These are phyloP conservation scores for Populus pruinosa DNA, from an alignment of 345 rosid species.

Conservation along the genomic window DNA sequence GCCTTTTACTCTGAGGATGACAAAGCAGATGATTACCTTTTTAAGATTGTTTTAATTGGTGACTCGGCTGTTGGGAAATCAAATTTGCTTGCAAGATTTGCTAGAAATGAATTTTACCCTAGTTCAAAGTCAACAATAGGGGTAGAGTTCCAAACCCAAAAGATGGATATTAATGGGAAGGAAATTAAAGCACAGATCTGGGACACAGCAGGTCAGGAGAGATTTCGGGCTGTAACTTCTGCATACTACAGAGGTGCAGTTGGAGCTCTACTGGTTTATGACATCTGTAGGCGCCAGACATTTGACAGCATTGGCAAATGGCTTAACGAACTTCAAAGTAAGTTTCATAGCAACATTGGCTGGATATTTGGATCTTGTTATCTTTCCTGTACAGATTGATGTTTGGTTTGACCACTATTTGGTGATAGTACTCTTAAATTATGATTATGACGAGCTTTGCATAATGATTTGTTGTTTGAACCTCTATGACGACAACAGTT, in stretches of 20 bases:
- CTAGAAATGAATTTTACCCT: constrained; percentile 89
- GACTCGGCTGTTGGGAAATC: constrained; percentile 99
- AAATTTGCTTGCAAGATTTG: constrained; percentile 95
- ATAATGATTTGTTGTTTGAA: background rate
- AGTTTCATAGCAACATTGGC: constrained; percentile 21
- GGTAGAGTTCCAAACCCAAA: constrained; percentile 97
- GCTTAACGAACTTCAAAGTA: constrained; percentile 98
- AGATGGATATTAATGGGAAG: constrained; percentile 80
- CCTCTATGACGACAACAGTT: background rate
- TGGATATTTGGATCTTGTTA: background rate
- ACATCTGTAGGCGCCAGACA: constrained; percentile 86
- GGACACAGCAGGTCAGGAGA: constrained; percentile 99
- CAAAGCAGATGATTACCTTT: constrained; percentile 87
- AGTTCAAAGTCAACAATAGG: constrained; percentile 96
- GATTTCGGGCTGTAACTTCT: constrained; percentile 95
- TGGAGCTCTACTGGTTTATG: constrained; percentile 94
- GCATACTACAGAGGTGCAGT: constrained; percentile 98
- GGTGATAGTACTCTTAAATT: background rate
- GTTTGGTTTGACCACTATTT: background rate
- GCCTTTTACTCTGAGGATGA: constrained; percentile 70
- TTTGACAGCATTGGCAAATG: constrained; percentile 88
- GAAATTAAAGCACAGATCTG: constrained; percentile 97
- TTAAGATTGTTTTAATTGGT: constrained; percentile 85
- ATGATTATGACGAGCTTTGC: background rate
- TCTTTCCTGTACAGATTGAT: background rate